Conservation (phyloP, 2,329 filamentous ascomycete species). For the Hypoxylon sp. region DNA sequence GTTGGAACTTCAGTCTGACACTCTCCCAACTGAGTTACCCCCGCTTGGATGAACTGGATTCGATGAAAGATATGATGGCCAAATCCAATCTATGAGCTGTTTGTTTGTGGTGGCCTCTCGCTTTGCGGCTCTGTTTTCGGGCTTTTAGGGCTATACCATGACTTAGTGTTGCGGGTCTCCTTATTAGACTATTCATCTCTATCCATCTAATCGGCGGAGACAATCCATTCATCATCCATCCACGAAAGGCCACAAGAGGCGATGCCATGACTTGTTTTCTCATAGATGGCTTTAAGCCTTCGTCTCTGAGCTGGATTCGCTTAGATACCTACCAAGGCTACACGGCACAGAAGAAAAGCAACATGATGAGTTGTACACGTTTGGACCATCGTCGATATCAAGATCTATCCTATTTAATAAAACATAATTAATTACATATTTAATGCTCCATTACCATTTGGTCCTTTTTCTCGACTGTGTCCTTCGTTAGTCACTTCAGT, state of each 20-base stretch:
- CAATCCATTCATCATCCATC: too few species aligned
- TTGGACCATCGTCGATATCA: neutral
- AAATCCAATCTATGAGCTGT: neutral
- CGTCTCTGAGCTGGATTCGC: neutral
- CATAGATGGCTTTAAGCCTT: neutral
- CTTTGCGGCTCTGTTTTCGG: neutral
- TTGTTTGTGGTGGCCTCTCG: slow-evolving; percentile 4
- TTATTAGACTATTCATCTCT: neutral
- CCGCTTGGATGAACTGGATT: slow-evolving; percentile 11
- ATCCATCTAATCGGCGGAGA: too few species aligned
- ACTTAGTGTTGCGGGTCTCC: slow-evolving; percentile 4
- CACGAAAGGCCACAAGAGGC: too few species aligned
- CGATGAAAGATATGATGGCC: neutral
- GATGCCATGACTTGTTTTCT: too few species aligned
- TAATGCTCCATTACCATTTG: neutral
- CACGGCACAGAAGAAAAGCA: neutral
- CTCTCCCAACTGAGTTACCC: slow-evolving; percentile 37
- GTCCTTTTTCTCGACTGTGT: neutral
- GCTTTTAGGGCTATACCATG: neutral
- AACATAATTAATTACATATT: neutral
- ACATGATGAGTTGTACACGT: neutral
- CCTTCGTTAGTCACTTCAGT: neutral
- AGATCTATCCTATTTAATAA: neutral
- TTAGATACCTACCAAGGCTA: neutral
- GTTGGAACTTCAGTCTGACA: slow-evolving; percentile 36